Base-by-base conservation (phyloP, 106 monocot genomes). In the Triglochin maritima region DNA sequence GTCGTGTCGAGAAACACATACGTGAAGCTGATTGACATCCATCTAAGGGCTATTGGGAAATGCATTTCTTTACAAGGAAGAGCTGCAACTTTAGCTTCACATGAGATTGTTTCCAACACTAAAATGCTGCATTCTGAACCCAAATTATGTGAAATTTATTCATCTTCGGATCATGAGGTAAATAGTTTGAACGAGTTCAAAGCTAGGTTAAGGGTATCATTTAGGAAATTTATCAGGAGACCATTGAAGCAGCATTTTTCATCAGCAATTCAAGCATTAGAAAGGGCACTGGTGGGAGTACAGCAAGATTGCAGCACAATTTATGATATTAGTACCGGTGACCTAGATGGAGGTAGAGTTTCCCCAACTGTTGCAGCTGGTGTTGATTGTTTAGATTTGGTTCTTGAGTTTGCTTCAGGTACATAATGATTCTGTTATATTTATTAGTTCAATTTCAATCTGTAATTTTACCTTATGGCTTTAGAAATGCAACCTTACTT, bases 41-140 rank as follows among this genome's bases (percentile, higher is more conserved):
- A 86, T 76, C 56, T 96, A 63, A 78, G 61, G 61, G 83, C 72
- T 72, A 74, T 96, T 50, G 95, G 95, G 59, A 96, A 86, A 79
- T 90, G 95, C 61, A 86, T 90, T 74, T 83, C 78, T 47, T 62
- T 85, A 16, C 83, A 88, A 79, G 81, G 95, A 44, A 90, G 83
- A 72, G 63, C 64, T 80, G 81, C 90, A 73, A 82, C 72, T 65
- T 70, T 90, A 53, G 79, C 80, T 65, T 89, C 79, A 65, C 87
- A 85, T 67, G 87, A 85, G 49, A 79, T 59, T 13, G 84, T 56
- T 49, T 81, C 84, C 61, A 74, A 64, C 65, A 73, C 79, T 69
- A 89, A 82, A 72, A 77, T 71, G 57, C 69, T 86, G 14, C 57
- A 71, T 48, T 58, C 57, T 52, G 72, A 74, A 69, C 63, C 58